Evolutionary conservation across 176 grass and related monocot species (phyloP), one percentile per base, ranked within the genome.

Genomic region (Neostapfia colusana): DNA sequence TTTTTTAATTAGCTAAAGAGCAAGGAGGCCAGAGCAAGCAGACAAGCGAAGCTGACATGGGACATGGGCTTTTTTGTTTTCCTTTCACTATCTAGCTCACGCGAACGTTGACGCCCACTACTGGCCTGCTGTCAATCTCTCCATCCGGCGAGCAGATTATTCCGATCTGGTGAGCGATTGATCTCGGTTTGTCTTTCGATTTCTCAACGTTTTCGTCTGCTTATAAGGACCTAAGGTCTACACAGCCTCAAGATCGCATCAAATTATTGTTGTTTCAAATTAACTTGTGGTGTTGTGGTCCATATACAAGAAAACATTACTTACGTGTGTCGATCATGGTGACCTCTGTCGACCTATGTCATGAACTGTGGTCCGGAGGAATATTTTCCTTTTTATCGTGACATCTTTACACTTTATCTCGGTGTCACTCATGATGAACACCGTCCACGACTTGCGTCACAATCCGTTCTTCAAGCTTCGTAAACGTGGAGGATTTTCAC

Each of bases 21-120:
- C 42, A 69, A 69, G 26, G 83, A 3, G 42, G 53, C 57, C 75
- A 83, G 74, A 20, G 16, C 75, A 63, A 83, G 25, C 43, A 4
- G 81, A 83, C 81, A 69, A 79, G 42, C 25, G 2, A 53, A 6
- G 68, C 27, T 83, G 81, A 63, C 63, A 63, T 74, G 80, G 74
- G 36, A 21, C 27, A 8, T 17, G 26, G 14, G 16, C 24, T 77
- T 48, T 82, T 43, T 14, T 9, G 2, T 2, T 42, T 0, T 62
- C n/a, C 13, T 31, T 13, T 37, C 28, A 8, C 6, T 36, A 17
- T 12, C 27, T 36, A 27, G 11, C 18, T 20, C 27, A 31, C 41
- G 34, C 72, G 8, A 86, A 71, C 66, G 60, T 82, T 66, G 73
- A 81, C 57, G 78, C 78, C 73, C 79, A 76, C 72, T 76, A 28